Conservation (phyloP, 2,329 filamentous ascomycete genomes). For the Sphaerostilbella broomeana region DNA sequence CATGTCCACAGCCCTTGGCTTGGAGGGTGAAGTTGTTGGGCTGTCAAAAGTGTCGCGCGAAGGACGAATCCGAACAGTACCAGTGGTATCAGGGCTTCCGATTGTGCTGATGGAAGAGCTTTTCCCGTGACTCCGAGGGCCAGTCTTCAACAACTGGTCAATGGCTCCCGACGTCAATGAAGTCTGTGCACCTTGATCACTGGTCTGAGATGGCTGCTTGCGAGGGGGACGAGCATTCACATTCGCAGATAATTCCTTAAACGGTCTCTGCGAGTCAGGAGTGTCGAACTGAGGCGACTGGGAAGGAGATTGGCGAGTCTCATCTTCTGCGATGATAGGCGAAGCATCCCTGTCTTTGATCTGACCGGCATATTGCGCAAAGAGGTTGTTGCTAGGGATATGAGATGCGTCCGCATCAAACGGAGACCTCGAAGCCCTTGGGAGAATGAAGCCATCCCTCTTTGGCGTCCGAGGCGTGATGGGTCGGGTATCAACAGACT, state of each 20-base stretch:
- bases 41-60: constrained; percentile 43
- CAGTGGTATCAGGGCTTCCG: constrained; percentile 31
- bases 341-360: constrained; percentile 35
- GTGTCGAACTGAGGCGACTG: constrained; percentile 35
- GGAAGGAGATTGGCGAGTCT: constrained; percentile 49
- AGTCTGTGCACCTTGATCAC: constrained; percentile 75
- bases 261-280: constrained; percentile 50
- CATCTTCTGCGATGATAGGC: constrained; percentile 57
- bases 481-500: constrained; percentile 41
- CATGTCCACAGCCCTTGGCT: constrained; percentile 34
- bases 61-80: constrained; percentile 40
- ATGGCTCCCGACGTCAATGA: constrained; percentile 75
- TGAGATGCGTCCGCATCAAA: constrained; percentile 28
- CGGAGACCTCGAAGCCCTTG: constrained; percentile 35
- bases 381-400: constrained; percentile 34
- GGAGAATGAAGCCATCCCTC: constrained; percentile 51
- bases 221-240: constrained; percentile 34
- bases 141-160: constrained; percentile 61
- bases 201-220: constrained; percentile 39
- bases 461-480: constrained; percentile 44
- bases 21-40: constrained; percentile 33
- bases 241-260: constrained; percentile 59
- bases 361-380: constrained; percentile 39
- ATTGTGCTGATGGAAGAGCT: constrained; percentile 30
- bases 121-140: constrained; percentile 24